Evolutionary conservation across 1,284 basidiomycete species (phyloP).

Genomic region (Austropuccinia psidii): DNA sequence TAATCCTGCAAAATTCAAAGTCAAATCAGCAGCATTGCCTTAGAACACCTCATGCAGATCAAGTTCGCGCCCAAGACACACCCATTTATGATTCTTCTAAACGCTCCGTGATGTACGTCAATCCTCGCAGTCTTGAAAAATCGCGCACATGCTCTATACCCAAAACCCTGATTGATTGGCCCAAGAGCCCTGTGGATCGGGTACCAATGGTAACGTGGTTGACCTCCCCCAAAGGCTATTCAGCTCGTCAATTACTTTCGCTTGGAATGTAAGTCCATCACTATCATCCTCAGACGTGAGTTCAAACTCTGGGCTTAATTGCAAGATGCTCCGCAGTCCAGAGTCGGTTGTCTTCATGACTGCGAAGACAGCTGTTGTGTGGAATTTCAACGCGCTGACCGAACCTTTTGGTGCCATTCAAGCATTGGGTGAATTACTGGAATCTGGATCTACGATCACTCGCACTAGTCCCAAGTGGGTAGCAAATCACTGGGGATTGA

Average conservation of each 20-base stretch:
- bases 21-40: neutral
- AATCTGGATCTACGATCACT: slow-evolving; percentile 3
- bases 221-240: slow-evolving; percentile 18
- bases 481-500: slow-evolving; percentile 23
- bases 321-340: slow-evolving; percentile 4
- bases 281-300: neutral
- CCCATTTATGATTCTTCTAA: neutral
- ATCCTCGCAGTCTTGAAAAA: neutral
- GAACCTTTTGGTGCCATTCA: slow-evolving; percentile 33
- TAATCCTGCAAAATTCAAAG: neutral
- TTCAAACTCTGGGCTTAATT: neutral
- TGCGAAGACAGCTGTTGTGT: slow-evolving; percentile 20
- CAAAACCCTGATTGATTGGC: neutral
- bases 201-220: slow-evolving; percentile 16
- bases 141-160: neutral
- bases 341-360: slow-evolving; percentile 34
- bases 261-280: slow-evolving; percentile 32
- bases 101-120: slow-evolving; percentile 4
- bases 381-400: slow-evolving; percentile 23
- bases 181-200: neutral
- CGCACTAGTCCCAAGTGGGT: slow-evolving; percentile 22
- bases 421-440: slow-evolving; percentile 12
- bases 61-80: neutral
- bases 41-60: neutral
- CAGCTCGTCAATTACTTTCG: slow-evolving; percentile 26